Evolutionary conservation across 306 rosid species (phyloP), one percentile per base, ranked within the genome.

Genomic region (Gleditsia sinensis): DNA sequence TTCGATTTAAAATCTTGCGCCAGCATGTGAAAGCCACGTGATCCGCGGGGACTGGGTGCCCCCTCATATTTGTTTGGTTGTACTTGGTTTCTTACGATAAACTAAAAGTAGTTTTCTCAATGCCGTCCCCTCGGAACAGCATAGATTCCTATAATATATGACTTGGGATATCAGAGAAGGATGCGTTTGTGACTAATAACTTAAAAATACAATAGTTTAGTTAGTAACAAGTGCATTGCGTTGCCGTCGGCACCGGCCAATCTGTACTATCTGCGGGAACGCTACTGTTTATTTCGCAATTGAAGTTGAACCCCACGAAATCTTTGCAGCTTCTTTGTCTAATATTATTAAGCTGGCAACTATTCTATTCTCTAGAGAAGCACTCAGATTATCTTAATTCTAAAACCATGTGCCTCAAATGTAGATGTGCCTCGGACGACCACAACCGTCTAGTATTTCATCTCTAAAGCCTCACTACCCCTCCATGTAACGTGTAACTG

Each of bases 11-110:
- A 73, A 79, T 49, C 28, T 67, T 12, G 42, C n/a, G 24, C 34
- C 57, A 49, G 20, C 67, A 58, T 24, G 71, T 80, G 75, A 42
- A 51, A 43, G 24, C 67, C 79, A 74, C 61, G 71, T 74, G 76
- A 67, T 73, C n/a, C 12, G 33, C 58, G 79, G 78, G 45, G 9
- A 34, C 63, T 63, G 1, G 34, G 20, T 39, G 17, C 19, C n/a
- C 68, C n/a, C 11, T 39, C 12, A 39, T 5, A 37, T 20, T 55
- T 55, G 61, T 55, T 23, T 37, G 20, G 8, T 0, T 1, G 7
- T 10, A 9, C 7, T 17, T n/a, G 2, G 20, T 28, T 57, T 14
- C 2, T 7, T 9, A n/a, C n/a, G n/a, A 37, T 37, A 37, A 7
- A 37, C 3, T 40, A 40, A 9, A 40, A 42, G 13, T 39, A 39